Conservation (phyloP, 306 rosid species). For the Prunus mongolica region DNA sequence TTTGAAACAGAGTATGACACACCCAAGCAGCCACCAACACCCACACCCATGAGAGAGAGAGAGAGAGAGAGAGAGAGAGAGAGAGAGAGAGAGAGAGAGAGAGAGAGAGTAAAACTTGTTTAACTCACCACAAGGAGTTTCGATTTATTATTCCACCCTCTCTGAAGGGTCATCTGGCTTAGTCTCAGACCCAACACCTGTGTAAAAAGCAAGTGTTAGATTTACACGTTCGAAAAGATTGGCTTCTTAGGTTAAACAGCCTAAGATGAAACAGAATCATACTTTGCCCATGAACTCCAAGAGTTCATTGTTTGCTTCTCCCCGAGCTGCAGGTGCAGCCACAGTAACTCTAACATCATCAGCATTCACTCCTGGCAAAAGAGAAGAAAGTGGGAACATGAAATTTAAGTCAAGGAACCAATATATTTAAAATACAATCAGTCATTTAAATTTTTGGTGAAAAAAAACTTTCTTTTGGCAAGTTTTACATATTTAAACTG, state of each 20-base stretch:
- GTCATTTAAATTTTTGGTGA: too few species aligned
- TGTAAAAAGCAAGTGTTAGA: conserved; percentile 1
- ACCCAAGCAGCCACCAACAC: neutral
- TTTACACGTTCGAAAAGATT: neutral
- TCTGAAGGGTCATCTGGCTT: conserved; percentile 98
- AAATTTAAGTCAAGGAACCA: too few species aligned
- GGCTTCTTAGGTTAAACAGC: neutral
- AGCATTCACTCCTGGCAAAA: conserved; percentile 81
- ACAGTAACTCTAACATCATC: conserved; percentile 95
- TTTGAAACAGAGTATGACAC: neutral
- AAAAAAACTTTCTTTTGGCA: too few species aligned
- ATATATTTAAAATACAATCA: too few species aligned
- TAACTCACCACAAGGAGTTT: conserved; percentile 93
- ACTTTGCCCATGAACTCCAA: conserved; percentile 99
- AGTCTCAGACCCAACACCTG: conserved; percentile 85
- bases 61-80: neutral
- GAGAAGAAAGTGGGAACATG: neutral
- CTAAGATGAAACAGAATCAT: conserved; percentile 8
- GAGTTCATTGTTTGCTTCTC: conserved; percentile 95
- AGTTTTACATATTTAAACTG: too few species aligned
- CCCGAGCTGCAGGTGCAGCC: conserved; percentile 98
- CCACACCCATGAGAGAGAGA: neutral
- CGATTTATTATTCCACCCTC: conserved; percentile 99
- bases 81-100: neutral
- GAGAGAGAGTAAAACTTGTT: neutral